Percentiles rank a stretch among this genome's conserved stretches.
Conservation (phyloP, 2,329 filamentous ascomycete species). For the Phyllosticta citribraziliensis region DNA sequence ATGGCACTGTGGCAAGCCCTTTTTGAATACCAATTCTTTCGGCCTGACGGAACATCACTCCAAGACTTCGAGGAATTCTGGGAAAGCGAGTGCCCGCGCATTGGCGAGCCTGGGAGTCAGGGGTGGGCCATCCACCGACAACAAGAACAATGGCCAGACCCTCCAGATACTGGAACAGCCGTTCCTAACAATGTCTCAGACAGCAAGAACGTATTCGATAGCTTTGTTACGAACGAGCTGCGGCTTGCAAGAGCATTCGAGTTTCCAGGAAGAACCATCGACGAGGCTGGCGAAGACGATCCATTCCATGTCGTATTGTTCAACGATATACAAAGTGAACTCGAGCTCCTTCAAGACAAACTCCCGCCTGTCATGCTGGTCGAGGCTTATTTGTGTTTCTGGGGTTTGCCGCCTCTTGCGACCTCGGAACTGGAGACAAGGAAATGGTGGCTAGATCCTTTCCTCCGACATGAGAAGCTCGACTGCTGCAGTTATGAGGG, state of each 20-base stretch:
- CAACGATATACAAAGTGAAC: conserved; percentile 58
- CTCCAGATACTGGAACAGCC: conserved; percentile 10
- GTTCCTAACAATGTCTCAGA: not conserved
- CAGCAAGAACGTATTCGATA: conserved; percentile 15
- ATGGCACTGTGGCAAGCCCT: conserved; percentile 74
- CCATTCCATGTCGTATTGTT: conserved; percentile 75
- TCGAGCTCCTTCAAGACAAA: conserved; percentile 37
- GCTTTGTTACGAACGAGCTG: conserved; percentile 42
- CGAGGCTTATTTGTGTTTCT: conserved; percentile 51
- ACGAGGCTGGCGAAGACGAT: conserved; percentile 68
- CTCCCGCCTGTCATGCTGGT: conserved; percentile 43
- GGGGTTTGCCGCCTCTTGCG: conserved; percentile 42
- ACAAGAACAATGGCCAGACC: conserved; percentile 13
- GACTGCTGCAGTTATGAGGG: not conserved
- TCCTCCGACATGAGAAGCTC: conserved; percentile 34
- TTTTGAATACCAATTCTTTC: conserved; percentile 61
- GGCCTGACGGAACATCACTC: conserved; percentile 29
- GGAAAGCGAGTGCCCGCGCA: conserved; percentile 71
- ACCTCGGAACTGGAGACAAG: conserved; percentile 13
- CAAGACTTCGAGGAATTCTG: conserved; percentile 63
- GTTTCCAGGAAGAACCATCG: conserved; percentile 62
- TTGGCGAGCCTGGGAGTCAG: conserved; percentile 62
- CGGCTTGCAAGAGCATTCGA: conserved; percentile 38
- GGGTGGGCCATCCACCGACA: conserved; percentile 52
- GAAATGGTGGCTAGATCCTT: conserved; percentile 43